Evolutionary conservation across 148 eudicot genomes (phyloP), one percentile per base, ranked within the genome.

Genomic region (Polygonum maritimum): DNA sequence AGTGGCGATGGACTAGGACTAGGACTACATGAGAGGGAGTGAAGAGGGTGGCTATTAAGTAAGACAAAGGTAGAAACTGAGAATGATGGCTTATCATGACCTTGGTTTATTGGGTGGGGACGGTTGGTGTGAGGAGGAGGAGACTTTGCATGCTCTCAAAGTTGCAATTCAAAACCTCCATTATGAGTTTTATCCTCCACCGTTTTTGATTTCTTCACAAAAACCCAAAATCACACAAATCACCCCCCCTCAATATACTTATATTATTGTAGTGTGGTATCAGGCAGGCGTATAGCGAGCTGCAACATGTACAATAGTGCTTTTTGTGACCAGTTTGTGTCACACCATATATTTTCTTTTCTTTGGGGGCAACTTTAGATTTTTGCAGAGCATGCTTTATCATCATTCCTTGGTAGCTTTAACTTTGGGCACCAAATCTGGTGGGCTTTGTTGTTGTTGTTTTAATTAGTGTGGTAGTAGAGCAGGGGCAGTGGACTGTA

Each of bases 321-420:
- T 26, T 26, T 26, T 26, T 26, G 31, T 26, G 31, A 26, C 31
- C 31, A 26, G 31, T 26, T 26, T 26, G 31, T 26, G 31, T 26
- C 31, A 26, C 31, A 26, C 31, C 31, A 26, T 13, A 15, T 2
- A 52, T 69, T 69, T 63, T 78, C 73, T 76, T 58, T 55, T 44
- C 35, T 75, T 55, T 47, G 31, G 77, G 49, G 76, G 36, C 69
- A 33, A 76, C 77, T 70, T 69, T 63, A 81, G 87, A 84, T 84
- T 78, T 83, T 85, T 87, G 73, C 74, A 47, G 38, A 49, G 79
- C 81, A 75, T 76, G 60, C 76, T 83, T 86, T 93, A 88, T 89
- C 88, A 93, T 93, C 96, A 93, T 93, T 89, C 91, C 89, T 81
- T 74, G 75, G 69, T 80, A 79, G 81, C 85, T 89, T 91, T 80